Conservation (phyloP, 192 early-diverging fungal genomes). For the Coemansia sp. region DNA sequence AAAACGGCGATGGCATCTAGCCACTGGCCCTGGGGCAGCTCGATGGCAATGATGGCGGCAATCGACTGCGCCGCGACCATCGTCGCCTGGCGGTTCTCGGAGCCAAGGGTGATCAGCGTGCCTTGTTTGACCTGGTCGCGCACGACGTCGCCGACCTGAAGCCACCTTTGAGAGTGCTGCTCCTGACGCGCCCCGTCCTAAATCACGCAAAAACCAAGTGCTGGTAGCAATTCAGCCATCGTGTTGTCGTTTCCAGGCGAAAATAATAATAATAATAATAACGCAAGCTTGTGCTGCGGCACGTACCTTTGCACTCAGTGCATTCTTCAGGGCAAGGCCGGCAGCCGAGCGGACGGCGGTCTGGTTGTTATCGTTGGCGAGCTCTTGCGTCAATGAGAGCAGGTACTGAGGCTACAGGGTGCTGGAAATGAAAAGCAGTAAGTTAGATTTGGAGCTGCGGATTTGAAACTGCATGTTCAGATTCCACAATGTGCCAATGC, state of each 20-base stretch:
- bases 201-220: neutral
- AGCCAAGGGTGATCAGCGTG: slow-evolving; percentile 44
- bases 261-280: neutral
- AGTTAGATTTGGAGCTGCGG: slow-evolving; percentile 1
- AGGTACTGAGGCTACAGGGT: slow-evolving; percentile 60
- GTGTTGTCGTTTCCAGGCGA: no score
- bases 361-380: slow-evolving; percentile 70
- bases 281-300: neutral
- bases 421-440: slow-evolving; percentile 4
- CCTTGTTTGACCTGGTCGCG: slow-evolving; percentile 71
- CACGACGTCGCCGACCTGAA: slow-evolving; percentile 55
- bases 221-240: no score
- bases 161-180: slow-evolving; percentile 65
- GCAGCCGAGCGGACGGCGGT: slow-evolving; percentile 71
- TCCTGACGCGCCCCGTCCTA: slow-evolving; percentile 54
- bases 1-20: slow-evolving; percentile 78
- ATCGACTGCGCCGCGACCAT: slow-evolving; percentile 76
- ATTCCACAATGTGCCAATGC: slow-evolving; percentile 17
- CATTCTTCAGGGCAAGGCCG: slow-evolving; percentile 92
- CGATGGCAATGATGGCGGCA: slow-evolving; percentile 89
- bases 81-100: slow-evolving; percentile 53
- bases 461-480: slow-evolving; percentile 4
- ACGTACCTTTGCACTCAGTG: slow-evolving; percentile 56
- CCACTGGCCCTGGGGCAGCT: slow-evolving; percentile 88
- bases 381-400: slow-evolving; percentile 73